A percentile compares a stretch with the other conserved stretches of the same genome.
phyloP scores from a whole-genome alignment of 148 eudicot species.

The Nepenthes gracilis region DNA sequence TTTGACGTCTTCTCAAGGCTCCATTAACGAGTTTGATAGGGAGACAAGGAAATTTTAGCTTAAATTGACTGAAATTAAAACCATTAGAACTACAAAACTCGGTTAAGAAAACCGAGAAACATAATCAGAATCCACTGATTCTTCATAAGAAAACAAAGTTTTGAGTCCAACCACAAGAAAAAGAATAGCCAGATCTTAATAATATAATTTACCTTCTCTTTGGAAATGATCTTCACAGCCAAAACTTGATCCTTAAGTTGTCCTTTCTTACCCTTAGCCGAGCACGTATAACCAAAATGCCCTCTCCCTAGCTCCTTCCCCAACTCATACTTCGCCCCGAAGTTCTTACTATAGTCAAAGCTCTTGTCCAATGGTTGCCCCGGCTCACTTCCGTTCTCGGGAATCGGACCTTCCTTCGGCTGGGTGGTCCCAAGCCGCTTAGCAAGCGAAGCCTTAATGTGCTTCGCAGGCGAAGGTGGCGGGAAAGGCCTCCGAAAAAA shows the following conservation, averaged over 20 bases:
- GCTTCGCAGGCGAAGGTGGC: conserved; percentile 99
- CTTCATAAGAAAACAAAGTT: neutral
- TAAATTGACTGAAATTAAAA: neutral
- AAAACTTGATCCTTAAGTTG: conserved; percentile 58
- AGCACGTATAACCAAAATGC: conserved; percentile 98
- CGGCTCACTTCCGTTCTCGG: conserved; percentile 22
- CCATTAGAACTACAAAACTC: neutral
- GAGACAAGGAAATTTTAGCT: neutral
- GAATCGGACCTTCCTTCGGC: conserved; percentile 22
- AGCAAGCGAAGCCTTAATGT: conserved; percentile 71
- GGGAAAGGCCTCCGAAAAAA: conserved; percentile 82
- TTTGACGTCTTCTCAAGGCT: too few species aligned
- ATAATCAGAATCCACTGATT: neutral
- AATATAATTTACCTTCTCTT: conserved; percentile 67
- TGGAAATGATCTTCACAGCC: conserved; percentile 91
- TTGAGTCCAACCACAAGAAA: conserved; percentile 7
- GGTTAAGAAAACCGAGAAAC: neutral
- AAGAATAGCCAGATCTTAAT: neutral
- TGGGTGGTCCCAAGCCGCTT: conserved; percentile 24
- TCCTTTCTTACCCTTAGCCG: conserved; percentile 84
- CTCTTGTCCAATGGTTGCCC: conserved; percentile 57
- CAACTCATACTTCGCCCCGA: conserved; percentile 65
- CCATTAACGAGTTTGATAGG: too few species aligned
- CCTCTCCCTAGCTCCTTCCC: conserved; percentile 96
- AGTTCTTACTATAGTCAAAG: conserved; percentile 65